Evolutionary conservation across 163 green algal species (phyloP).

Genomic region (Coccomyxa subellipsoidea): DNA sequence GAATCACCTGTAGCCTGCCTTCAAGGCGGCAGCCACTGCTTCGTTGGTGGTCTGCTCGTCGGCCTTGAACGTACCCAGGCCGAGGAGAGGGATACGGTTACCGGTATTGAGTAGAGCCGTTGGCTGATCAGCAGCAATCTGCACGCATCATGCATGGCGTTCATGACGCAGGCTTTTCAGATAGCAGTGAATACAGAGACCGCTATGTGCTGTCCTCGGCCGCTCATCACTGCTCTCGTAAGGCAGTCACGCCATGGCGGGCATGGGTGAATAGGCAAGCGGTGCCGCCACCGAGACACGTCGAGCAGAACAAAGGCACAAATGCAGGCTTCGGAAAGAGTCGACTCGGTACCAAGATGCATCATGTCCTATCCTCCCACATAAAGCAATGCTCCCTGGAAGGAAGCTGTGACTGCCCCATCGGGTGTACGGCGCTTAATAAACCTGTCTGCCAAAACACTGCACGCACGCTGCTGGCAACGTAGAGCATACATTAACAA

Average conservation of each 20-base stretch:
- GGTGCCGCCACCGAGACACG: not conserved
- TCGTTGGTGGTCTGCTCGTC: constrained; percentile 15
- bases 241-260: not conserved
- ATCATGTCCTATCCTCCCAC: no score
- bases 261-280: not conserved
- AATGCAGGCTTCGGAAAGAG: not conserved
- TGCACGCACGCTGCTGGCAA: not conserved
- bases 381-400: no score
- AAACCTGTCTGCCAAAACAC: not conserved
- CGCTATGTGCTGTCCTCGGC: no score
- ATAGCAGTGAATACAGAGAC: no score
- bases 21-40: constrained; percentile 59
- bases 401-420: not conserved
- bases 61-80: constrained; percentile 70
- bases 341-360: no score
- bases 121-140: constrained; percentile 6
- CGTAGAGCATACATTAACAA: not conserved
- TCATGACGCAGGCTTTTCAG: no score
- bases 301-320: not conserved
- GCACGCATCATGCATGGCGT: no score
- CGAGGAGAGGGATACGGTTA: constrained; percentile 54
- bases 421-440: not conserved
- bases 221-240: not conserved
- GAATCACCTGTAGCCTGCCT: constrained; percentile 67
- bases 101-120: constrained; percentile 40